Evolutionary conservation across 1,284 basidiomycete species (phyloP).

Genomic region (Vanrija pseudolonga): DNA sequence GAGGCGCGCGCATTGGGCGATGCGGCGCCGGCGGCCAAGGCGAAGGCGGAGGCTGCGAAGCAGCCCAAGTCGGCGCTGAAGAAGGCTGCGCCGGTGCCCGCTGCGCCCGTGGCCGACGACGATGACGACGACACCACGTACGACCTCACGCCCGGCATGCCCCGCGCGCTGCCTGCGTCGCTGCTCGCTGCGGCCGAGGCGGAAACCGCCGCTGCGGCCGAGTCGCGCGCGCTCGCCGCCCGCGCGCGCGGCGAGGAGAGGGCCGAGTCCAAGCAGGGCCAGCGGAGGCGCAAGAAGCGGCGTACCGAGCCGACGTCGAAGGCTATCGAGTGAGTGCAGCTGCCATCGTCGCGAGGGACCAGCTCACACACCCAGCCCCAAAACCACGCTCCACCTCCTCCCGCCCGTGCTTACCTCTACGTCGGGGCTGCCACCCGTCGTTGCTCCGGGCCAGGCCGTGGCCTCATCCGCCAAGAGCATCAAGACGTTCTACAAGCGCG

Average conservation of each 20-base stretch:
- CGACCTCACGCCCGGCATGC: constrained; percentile 11
- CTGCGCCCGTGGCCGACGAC: background rate
- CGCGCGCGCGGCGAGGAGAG: background rate
- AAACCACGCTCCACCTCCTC: constrained; percentile 23
- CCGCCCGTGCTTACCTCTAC: constrained; percentile 13
- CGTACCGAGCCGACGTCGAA: constrained; percentile 7
- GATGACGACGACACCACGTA: constrained; percentile 7
- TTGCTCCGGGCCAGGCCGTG: constrained; percentile 14
- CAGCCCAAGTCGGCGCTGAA: too few relatives aligned
- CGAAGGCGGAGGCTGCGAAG: background rate
- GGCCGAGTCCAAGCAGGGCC: background rate
- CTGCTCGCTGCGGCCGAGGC: constrained; percentile 14
- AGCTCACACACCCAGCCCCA: background rate
- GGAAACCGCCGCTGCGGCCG: background rate
- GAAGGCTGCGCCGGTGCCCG: background rate
- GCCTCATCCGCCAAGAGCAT: constrained; percentile 1
- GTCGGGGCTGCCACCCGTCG: constrained; percentile 24
- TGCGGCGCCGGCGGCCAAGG: background rate
- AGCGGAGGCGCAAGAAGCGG: constrained; percentile 6
- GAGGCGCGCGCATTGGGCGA: constrained; percentile 28
- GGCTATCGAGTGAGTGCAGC: constrained; percentile 1
- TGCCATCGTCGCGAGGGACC: too few relatives aligned
- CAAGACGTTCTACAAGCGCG: constrained; percentile 29
- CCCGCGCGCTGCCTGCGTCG: constrained; percentile 8
- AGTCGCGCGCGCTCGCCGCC: background rate